phyloP scores from a whole-genome alignment of 495 filamentous ascomycete species.

The Xylaria telfairii region DNA sequence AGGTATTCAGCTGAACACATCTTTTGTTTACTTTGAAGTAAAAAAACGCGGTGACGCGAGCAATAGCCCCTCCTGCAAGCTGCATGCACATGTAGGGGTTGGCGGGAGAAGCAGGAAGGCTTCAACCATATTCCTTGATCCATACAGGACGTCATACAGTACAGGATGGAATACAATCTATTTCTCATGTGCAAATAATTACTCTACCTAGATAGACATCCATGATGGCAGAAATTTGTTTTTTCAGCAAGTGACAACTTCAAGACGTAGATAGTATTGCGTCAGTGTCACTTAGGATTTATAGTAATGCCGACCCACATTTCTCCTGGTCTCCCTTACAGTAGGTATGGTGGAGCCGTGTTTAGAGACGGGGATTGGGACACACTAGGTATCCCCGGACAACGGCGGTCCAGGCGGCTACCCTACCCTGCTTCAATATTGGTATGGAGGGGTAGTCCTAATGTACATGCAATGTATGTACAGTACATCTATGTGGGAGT shows the following conservation, averaged over 20 bases:
- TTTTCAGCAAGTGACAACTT: not conserved
- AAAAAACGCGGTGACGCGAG: conserved; percentile 17
- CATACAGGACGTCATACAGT: not conserved
- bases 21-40: conserved; percentile 20
- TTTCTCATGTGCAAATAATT: not conserved
- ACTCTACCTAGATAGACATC: not conserved
- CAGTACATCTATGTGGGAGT: not conserved
- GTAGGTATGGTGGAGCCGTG: not conserved
- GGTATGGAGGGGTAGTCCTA: not conserved
- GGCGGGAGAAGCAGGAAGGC: not conserved
- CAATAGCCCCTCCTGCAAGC: conserved; percentile 15
- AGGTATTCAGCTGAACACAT: not conserved
- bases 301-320: not conserved
- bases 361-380: not conserved
- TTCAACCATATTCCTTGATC: not conserved
- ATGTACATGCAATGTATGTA: not conserved
- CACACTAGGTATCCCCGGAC: not conserved
- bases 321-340: not conserved
- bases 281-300: not conserved
- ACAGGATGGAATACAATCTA: not conserved
- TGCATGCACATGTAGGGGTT: conserved; percentile 10
- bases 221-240: not conserved
- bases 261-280: not conserved
- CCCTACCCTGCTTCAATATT: too few species aligned
- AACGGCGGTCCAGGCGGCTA: not conserved